Evolutionary conservation across 1,284 basidiomycete species (phyloP).

Genomic region (Xerocomus amazonicus): DNA sequence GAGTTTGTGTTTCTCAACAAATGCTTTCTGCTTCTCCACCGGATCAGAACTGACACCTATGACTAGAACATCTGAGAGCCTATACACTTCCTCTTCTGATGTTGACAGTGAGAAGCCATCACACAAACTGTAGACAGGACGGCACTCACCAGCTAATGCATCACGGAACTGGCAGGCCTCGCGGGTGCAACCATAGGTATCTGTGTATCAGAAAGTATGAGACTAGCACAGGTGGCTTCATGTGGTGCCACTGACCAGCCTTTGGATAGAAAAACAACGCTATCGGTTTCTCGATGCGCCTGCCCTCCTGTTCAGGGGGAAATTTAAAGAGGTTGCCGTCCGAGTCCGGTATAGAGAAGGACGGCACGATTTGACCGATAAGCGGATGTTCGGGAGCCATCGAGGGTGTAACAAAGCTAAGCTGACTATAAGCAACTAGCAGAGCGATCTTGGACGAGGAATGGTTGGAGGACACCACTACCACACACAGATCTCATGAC

Average conservation of each 20-base stretch:
- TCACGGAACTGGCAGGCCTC: constrained; percentile 80
- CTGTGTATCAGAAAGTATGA: constrained; percentile 34
- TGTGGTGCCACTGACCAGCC: constrained; percentile 39
- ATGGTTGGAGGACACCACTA: not conserved
- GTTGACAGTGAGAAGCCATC: not conserved
- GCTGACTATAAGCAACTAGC: not conserved
- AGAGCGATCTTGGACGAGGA: not conserved
- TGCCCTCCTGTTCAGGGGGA: constrained; percentile 42
- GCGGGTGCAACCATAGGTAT: constrained; percentile 71
- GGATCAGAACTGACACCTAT: constrained; percentile 71
- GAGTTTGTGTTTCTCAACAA: constrained; percentile 69
- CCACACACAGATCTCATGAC: not conserved
- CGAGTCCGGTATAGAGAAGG: constrained; percentile 46
- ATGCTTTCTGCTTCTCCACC: constrained; percentile 66
- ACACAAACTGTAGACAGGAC: not conserved
- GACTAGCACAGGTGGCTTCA: not conserved
- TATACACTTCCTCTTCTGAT: constrained; percentile 65
- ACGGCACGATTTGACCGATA: constrained; percentile 48
- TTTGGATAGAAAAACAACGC: constrained; percentile 76
- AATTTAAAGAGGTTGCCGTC: constrained; percentile 50
- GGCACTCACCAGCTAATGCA: constrained; percentile 55
- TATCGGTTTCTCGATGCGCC: constrained; percentile 47
- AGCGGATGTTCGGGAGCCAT: constrained; percentile 41
- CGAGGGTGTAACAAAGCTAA: not conserved
- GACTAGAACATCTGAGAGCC: constrained; percentile 57